These are phyloP conservation scores for Senna siamea DNA, from an alignment of 306 rosid genomes.

Conservation along the genomic window DNA sequence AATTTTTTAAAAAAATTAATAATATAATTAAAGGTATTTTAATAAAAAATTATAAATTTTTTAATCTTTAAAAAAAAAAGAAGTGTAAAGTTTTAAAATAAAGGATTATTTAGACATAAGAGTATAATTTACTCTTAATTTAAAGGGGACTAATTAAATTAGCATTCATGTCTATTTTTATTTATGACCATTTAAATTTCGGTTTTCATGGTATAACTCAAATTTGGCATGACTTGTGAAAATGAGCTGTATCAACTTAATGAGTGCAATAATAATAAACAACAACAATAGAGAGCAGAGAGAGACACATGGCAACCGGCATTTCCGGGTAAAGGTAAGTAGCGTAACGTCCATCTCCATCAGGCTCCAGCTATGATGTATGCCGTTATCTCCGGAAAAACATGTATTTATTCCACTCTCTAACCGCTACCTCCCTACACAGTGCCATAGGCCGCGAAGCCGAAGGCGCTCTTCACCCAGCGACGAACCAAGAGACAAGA, in stretches of 20 bases:
- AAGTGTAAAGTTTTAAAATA: too few relatives aligned
- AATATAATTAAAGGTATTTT: too few relatives aligned
- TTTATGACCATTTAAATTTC: too few relatives aligned
- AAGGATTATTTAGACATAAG: too few relatives aligned
- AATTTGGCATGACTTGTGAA: neutral
- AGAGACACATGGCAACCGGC: neutral
- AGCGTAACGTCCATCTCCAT: neutral
- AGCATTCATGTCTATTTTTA: too few relatives aligned
- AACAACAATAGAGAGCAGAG: neutral
- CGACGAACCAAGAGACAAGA: neutral
- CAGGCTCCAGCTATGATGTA: neutral
- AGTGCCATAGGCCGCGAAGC: neutral
- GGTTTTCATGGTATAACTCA: neutral
- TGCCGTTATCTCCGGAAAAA: conserved; percentile 1
- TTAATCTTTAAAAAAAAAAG: too few relatives aligned
- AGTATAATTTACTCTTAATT: too few relatives aligned
- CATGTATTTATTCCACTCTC: neutral
- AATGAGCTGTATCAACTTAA: neutral
- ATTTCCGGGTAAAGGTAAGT: conserved; percentile 21
- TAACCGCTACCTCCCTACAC: neutral
- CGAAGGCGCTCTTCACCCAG: too few relatives aligned
- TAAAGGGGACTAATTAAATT: too few relatives aligned
- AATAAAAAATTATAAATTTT: too few relatives aligned
- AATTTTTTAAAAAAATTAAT: too few relatives aligned
- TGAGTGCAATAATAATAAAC: too few relatives aligned